Percentiles rank a stretch among this genome's conserved stretches.
Evolutionary conservation across 1,284 basidiomycete genomes (phyloP).

Genomic region (Ceratobasidium sp.): DNA sequence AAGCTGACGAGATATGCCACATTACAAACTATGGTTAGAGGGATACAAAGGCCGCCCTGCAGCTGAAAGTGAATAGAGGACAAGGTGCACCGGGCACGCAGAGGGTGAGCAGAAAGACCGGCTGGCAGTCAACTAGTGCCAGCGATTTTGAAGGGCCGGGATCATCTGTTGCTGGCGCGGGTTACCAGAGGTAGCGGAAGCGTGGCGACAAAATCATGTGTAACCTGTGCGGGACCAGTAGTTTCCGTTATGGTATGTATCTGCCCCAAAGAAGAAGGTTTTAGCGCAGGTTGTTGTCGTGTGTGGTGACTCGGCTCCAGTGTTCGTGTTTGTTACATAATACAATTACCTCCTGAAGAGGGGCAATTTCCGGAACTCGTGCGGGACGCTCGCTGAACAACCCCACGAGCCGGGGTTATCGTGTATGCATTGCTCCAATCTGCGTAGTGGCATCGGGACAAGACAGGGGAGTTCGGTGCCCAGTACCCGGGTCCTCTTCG

Average conservation of each 20-base stretch:
- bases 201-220: too few species aligned
- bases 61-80: conserved; percentile 6
- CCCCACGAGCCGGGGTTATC: too few species aligned
- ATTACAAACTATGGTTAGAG: neutral
- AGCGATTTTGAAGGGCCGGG: neutral
- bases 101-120: conserved; percentile 2
- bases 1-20: conserved; percentile 17
- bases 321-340: too few species aligned
- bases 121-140: conserved; percentile 16
- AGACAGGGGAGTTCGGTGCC: neutral
- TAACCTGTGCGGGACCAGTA: too few species aligned
- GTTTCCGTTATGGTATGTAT: too few species aligned
- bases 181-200: conserved; percentile 12
- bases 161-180: conserved; percentile 15
- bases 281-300: too few species aligned
- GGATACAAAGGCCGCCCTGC: conserved; percentile 21
- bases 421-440: too few species aligned
- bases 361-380: too few species aligned
- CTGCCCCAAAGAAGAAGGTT: too few species aligned
- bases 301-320: too few species aligned
- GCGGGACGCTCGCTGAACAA: too few species aligned
- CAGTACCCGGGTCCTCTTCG: neutral
- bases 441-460: neutral
- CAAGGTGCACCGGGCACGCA: conserved; percentile 40
- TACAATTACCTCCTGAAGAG: too few species aligned